Evolutionary conservation across 108 stramenopile species (phyloP).

Genomic region (Pseudonitzschia pungens): DNA sequence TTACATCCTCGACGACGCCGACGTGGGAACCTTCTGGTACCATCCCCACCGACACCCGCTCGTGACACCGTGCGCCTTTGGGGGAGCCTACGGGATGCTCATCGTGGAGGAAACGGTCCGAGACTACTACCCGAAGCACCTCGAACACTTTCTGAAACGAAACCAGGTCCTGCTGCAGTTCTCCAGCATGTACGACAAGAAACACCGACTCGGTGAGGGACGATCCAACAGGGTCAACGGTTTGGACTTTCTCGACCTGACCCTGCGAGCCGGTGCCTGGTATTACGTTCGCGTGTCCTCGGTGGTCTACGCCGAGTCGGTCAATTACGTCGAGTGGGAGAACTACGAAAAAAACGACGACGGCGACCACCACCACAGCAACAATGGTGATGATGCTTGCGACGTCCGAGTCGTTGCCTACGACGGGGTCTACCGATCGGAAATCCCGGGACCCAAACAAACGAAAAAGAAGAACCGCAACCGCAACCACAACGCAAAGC

Average conservation of each 20-base stretch:
- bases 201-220: not conserved
- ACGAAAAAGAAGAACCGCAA: too few species aligned
- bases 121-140: slow-evolving; percentile 13
- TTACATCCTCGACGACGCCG: slow-evolving; percentile 19
- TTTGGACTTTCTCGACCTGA: slow-evolving; percentile 1
- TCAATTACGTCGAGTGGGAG: slow-evolving; percentile 25
- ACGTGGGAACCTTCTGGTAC: slow-evolving; percentile 44
- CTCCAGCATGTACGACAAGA: slow-evolving; percentile 12
- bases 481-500: too few species aligned
- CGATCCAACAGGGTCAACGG: slow-evolving; percentile 11
- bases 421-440: slow-evolving; percentile 46
- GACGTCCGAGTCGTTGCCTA: slow-evolving; percentile 32
- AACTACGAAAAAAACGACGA: too few species aligned
- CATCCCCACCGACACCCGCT: slow-evolving; percentile 40
- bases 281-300: slow-evolving; percentile 36
- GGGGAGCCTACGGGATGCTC: slow-evolving; percentile 47
- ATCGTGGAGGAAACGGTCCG: slow-evolving; percentile 29
- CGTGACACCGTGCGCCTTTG: slow-evolving; percentile 21
- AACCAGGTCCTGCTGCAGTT: slow-evolving; percentile 28
- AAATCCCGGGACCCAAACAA: slow-evolving; percentile 20
- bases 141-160: slow-evolving; percentile 6
- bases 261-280: slow-evolving; percentile 14
- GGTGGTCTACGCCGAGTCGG: slow-evolving; percentile 23
- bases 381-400: too few species aligned
- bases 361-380: slow-evolving; percentile 8